Evolutionary conservation across 164 flowering plant genomes (phyloP), one percentile per base, ranked within the genome.

Genomic region (Piper longum): DNA sequence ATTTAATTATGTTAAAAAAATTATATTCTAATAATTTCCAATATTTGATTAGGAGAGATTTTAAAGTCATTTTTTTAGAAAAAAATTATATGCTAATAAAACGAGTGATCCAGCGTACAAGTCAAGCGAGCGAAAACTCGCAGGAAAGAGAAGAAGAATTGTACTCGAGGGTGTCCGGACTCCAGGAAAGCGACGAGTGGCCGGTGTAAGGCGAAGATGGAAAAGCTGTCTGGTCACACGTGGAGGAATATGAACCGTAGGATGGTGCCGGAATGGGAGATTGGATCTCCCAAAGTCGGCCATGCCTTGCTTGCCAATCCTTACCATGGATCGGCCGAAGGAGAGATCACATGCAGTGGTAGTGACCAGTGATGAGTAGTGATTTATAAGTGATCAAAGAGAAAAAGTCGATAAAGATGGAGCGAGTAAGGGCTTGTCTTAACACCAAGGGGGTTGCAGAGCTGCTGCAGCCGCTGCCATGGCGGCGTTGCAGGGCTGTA

Each of bases 401-500:
- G 56, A 63, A 18, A 36, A 18, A 18, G 36, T 3, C 26, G 59
- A 8, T 5, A 57, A 19, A 56, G 18, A 56, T n/a, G 18, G 58
- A 16, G 58, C 45, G 63, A 43, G 18, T 36, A 57, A 43, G 56
- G 26, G 54, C 17, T 59, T 65, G 73, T 70, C 77, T 72, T 74
- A 75, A 75, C 70, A 74, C 71, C 75, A 73, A 76, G 71, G 36
- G 17, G 7, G 65, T 64, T 68, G 74, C 78, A 70, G 74, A 70
- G 62, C 63, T 16, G 65, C 64, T 19, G 62, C 54, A 66, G 78
- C 81, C 66, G 77, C 75, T 62, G 48, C 80, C 81, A 81, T 81
- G 87, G 87, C 90, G 87, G 90, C 87, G 84, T 81, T 69, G 83
- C 85, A 83, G 90, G 26, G 75, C 74, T 77, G 80, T 75, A 76